Evolutionary conservation across 108 stramenopile species (phyloP).

Genomic region (Skeletonema potamos): DNA sequence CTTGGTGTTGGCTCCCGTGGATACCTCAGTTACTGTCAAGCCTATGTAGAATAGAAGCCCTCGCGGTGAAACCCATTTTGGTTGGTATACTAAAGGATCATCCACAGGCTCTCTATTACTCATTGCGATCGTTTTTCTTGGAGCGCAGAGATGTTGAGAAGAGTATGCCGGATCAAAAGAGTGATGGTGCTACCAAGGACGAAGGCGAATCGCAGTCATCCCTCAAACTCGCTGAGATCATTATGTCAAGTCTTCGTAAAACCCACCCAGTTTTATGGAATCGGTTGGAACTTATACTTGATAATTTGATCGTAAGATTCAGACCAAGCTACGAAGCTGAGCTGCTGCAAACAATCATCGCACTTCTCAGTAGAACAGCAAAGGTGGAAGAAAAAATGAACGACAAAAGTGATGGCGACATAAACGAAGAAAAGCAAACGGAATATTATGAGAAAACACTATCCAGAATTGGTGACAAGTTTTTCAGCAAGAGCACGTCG

Average conservation of each 20-base stretch:
- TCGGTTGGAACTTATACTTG: slow-evolving; percentile 89
- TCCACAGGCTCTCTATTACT: slow-evolving; percentile 86
- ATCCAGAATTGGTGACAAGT: slow-evolving; percentile 67
- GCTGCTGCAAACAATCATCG: slow-evolving; percentile 80
- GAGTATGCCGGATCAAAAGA: slow-evolving; percentile 54
- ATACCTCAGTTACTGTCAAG: slow-evolving; percentile 87
- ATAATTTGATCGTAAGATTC: slow-evolving; percentile 91
- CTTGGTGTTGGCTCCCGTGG: slow-evolving; percentile 96
- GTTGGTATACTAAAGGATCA: slow-evolving; percentile 64
- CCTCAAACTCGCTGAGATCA: slow-evolving; percentile 69
- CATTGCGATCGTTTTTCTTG: slow-evolving; percentile 80
- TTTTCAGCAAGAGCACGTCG: slow-evolving; percentile 55
- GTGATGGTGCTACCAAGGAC: slow-evolving; percentile 4
- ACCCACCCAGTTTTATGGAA: slow-evolving; percentile 86
- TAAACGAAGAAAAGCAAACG: slow-evolving; percentile 52
- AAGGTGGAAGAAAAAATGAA: slow-evolving; percentile 27
- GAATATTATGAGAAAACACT: slow-evolving; percentile 67
- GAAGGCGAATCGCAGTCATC: slow-evolving; percentile 43
- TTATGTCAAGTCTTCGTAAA: slow-evolving; percentile 85
- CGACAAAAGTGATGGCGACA: slow-evolving; percentile 25
- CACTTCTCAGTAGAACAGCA: slow-evolving; percentile 72
- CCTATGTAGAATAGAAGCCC: slow-evolving; percentile 74
- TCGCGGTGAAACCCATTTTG: slow-evolving; percentile 63
- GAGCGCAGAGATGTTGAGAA: slow-evolving; percentile 86
- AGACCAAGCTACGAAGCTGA: slow-evolving; percentile 92